phyloP scores from a whole-genome alignment of 805 yeast genomes.

The Brettanomyces naardenensis region DNA sequence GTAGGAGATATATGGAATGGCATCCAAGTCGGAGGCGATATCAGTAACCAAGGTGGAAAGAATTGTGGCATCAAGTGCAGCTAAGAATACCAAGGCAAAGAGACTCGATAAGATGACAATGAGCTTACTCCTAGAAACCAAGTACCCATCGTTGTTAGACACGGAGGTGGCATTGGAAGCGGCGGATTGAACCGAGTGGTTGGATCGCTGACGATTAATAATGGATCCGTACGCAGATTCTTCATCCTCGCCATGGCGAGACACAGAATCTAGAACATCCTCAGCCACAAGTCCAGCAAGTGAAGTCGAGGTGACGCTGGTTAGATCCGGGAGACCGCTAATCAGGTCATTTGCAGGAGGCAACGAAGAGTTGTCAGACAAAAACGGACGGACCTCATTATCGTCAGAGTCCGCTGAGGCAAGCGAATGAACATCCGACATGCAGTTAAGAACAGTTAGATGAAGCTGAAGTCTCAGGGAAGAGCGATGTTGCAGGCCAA shows the following conservation, averaged over 20 bases:
- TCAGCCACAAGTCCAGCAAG: constrained; percentile 23
- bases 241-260: constrained; percentile 6
- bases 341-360: background rate
- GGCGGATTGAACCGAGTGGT: background rate
- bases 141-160: constrained; percentile 12
- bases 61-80: constrained; percentile 62
- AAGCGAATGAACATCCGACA: too few relatives aligned
- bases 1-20: constrained; percentile 59
- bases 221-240: constrained; percentile 6
- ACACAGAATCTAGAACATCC: constrained; percentile 17
- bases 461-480: too few relatives aligned
- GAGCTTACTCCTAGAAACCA: constrained; percentile 22
- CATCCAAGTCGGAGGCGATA: constrained; percentile 63
- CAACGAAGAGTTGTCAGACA: background rate
- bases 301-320: constrained; percentile 20
- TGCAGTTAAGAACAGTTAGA: too few relatives aligned
- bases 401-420: background rate
- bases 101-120: constrained; percentile 32
- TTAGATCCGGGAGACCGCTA: constrained; percentile 1
- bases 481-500: too few relatives aligned
- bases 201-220: background rate
- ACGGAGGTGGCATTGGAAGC: background rate
- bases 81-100: constrained; percentile 44
- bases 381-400: constrained; percentile 1
- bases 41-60: constrained; percentile 58